Base-by-base conservation (phyloP, 352 stramenopile genomes). In the Pythium guiyangense region DNA sequence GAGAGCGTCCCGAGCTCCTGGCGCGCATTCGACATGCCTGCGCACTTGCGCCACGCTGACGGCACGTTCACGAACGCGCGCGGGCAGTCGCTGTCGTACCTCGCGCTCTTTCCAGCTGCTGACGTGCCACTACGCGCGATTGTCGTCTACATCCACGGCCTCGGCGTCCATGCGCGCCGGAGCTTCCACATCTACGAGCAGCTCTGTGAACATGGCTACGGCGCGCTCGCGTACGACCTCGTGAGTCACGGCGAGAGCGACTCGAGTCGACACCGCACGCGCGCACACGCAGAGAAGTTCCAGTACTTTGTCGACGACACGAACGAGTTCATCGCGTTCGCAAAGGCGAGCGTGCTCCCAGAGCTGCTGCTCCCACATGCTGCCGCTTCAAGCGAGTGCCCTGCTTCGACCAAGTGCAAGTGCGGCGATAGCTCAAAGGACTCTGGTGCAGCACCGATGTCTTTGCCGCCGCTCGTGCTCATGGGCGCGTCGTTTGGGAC, bases 111-210 rank as follows among this genome's bases (percentile, higher is more conserved):
- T 52, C 70, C 70, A 14, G 47, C 59, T 0, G 25, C 57, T 1
- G 10, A 31, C 5, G 26, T 35, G 29, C 31, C 1, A 15, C 27
- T 82, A 35, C 74, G 72, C 31, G 73, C 63, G 12, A 52, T 85
- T 8, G 63, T 82, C n/a, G 25, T 80, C n/a, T 83, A 73, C 44
- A 59, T 85, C 35, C 74, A 85, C 49, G 74, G 72, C 35, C 67
- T 85, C 50, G 67, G 64, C 27, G 73, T 81, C 57, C 72, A 85
- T 57, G 64, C 56, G 12, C 60, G 63, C 34, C 67, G 74, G 27
- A 83, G 79, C 57, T 75, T 66, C 59, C 49, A 73, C 52, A 52
- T 83, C 15, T 82, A 75, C 52, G 70, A 72, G 57, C 65, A 58
- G 10, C 59, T 85, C 18, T 74, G 70, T 48, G 50, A 51, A 26